phyloP scores from a whole-genome alignment of 2,329 filamentous ascomycete genomes.

The Davidsoniella australis region DNA sequence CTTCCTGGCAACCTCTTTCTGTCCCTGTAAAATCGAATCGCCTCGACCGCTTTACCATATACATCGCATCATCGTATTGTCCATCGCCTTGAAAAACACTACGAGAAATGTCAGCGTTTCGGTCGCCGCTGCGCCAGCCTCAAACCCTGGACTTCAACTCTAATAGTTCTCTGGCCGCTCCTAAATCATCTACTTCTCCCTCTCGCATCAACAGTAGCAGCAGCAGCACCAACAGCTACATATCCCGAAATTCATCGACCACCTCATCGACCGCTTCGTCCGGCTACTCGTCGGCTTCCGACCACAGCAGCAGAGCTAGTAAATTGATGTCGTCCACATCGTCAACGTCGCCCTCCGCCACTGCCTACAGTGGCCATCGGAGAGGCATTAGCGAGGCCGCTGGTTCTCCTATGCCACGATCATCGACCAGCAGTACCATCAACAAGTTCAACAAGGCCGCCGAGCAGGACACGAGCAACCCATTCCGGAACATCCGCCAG shows the following conservation, averaged over 20 bases:
- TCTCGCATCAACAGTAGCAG: constrained; percentile 1
- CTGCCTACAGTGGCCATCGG: constrained; percentile 38
- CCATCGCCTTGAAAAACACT: not conserved
- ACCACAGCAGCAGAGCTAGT: constrained; percentile 40
- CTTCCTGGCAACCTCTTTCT: not conserved
- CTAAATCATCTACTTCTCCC: constrained; percentile 16
- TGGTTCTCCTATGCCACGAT: constrained; percentile 28
- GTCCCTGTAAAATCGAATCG: constrained; percentile 1
- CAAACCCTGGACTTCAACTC: constrained; percentile 18
- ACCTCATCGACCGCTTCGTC: constrained; percentile 57
- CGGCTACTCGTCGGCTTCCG: constrained; percentile 43
- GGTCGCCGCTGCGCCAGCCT: constrained; percentile 19
- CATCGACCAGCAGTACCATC: constrained; percentile 5
- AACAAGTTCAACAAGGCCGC: constrained; percentile 14
- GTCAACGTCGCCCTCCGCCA: constrained; percentile 28
- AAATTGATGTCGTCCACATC: constrained; percentile 42
- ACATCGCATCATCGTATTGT: not conserved
- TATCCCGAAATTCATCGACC: constrained; percentile 49
- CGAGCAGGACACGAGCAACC: constrained; percentile 36
- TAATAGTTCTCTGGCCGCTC: constrained; percentile 21
- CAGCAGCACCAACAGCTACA: not conserved
- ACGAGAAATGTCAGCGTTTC: constrained; percentile 23
- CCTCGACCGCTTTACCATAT: not conserved
- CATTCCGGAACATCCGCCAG: constrained; percentile 57
- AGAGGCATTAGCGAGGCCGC: constrained; percentile 60